phyloP scores from a whole-genome alignment of 208 protist genomes.

The Trypanosoma platydactyli region DNA sequence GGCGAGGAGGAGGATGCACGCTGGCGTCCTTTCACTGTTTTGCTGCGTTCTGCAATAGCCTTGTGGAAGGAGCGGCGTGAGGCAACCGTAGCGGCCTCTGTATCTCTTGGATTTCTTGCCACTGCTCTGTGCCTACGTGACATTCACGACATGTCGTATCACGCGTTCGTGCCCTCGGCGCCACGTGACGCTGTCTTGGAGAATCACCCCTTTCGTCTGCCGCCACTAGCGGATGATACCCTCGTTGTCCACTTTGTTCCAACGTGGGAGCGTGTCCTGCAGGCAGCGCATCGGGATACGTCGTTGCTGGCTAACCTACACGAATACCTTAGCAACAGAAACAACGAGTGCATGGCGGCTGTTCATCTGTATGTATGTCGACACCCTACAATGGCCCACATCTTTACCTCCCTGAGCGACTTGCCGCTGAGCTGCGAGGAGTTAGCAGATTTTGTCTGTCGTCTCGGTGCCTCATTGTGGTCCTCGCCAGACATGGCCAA shows the following conservation, averaged over 20 bases:
- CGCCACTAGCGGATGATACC: constrained; percentile 57
- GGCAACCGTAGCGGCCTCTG: constrained; percentile 39
- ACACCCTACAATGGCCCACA: background rate
- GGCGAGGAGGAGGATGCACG: background rate
- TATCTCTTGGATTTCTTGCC: constrained; percentile 39
- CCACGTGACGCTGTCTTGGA: constrained; percentile 32
- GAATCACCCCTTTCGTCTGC: constrained; percentile 47
- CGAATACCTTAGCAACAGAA: constrained; percentile 15
- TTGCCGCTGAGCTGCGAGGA: constrained; percentile 34
- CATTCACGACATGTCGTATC: constrained; percentile 9
- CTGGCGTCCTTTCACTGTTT: constrained; percentile 5
- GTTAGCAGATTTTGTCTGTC: constrained; percentile 60
- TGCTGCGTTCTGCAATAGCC: constrained; percentile 34
- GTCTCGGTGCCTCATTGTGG: constrained; percentile 49
- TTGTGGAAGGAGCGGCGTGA: constrained; percentile 42
- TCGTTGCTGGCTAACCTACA: constrained; percentile 37
- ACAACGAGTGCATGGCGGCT: too few relatives aligned
- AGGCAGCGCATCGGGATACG: constrained; percentile 30
- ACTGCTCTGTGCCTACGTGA: constrained; percentile 36
- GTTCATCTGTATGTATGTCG: too few relatives aligned
- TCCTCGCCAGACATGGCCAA: constrained; percentile 27
- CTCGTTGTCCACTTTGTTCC: constrained; percentile 41
- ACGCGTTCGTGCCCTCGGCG: constrained; percentile 40
- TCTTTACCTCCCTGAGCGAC: constrained; percentile 34
- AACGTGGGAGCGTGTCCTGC: constrained; percentile 49